phyloP scores from a whole-genome alignment of 352 stramenopile genomes.

The Phytopythium ostracodes region DNA sequence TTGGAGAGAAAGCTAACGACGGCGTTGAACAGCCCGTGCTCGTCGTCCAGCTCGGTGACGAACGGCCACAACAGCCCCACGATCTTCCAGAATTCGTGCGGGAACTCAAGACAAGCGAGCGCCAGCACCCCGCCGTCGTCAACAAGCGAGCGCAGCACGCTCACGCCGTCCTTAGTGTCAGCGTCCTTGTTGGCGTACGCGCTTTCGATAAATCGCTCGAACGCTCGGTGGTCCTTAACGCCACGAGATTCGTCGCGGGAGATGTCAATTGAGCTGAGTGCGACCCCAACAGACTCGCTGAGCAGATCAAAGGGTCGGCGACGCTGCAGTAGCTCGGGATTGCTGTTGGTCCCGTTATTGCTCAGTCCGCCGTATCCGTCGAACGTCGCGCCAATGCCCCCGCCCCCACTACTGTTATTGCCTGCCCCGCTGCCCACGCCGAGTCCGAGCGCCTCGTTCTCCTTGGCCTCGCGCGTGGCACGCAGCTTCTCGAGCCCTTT shows the following conservation, averaged over 20 bases:
- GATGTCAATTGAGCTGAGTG: conserved; percentile 22
- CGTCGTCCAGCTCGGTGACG: conserved; percentile 43
- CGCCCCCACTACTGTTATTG: conserved; percentile 15
- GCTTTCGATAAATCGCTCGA: conserved; percentile 62
- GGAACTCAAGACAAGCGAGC: conserved; percentile 62
- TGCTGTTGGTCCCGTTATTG: conserved; percentile 12
- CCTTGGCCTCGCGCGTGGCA: conserved; percentile 63
- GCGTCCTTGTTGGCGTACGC: conserved; percentile 34
- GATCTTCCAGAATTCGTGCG: conserved; percentile 82
- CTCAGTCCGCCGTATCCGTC: conserved; percentile 24
- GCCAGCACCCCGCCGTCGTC: conserved; percentile 54
- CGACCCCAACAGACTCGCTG: conserved; percentile 38
- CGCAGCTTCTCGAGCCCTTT: conserved; percentile 83
- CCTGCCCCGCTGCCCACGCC: conserved; percentile 13
- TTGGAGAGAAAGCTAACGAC: conserved; percentile 26
- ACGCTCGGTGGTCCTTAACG: conserved; percentile 46
- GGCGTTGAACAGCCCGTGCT: conserved; percentile 36
- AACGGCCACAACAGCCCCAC: conserved; percentile 46
- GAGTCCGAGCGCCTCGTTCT: conserved; percentile 28
- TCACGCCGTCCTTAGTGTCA: conserved; percentile 27
- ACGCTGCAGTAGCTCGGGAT: conserved; percentile 45
- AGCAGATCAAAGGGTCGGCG: conserved; percentile 59
- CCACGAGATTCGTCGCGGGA: conserved; percentile 30
- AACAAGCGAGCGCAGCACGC: conserved; percentile 37
- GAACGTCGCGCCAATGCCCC: conserved; percentile 22